These are phyloP conservation scores for Pecoramyces ruminantium DNA, from an alignment of 192 early-diverging fungal species.

Conservation along the genomic window DNA sequence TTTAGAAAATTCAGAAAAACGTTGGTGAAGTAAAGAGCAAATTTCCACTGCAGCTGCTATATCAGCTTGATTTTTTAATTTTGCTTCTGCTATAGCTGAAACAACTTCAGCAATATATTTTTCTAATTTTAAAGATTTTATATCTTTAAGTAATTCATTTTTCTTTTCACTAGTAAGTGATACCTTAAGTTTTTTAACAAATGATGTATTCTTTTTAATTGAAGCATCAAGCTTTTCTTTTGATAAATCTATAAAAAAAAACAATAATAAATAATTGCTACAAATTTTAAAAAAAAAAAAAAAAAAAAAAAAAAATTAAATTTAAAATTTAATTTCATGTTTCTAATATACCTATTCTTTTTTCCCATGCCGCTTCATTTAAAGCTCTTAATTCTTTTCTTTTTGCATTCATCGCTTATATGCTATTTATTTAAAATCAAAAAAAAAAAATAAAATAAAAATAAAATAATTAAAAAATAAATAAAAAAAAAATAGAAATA, in stretches of 20 bases:
- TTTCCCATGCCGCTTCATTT: not conserved
- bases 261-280: too few species aligned
- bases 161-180: conserved; percentile 36
- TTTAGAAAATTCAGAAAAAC: conserved; percentile 72
- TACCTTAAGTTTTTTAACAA: conserved; percentile 78
- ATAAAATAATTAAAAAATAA: too few species aligned
- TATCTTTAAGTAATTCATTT: conserved; percentile 46
- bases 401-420: not conserved
- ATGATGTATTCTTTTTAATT: conserved; percentile 93
- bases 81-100: conserved; percentile 60
- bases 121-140: conserved; percentile 74
- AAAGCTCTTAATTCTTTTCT: not conserved
- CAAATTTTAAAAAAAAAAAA: too few species aligned
- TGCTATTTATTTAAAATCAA: too few species aligned
- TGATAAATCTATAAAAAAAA: conserved; percentile 4
- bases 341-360: not conserved
- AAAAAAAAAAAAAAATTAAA: too few species aligned
- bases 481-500: too few species aligned
- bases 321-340: too few species aligned
- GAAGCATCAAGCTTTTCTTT: conserved; percentile 63
- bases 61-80: conserved; percentile 53
- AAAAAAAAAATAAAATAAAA: too few species aligned
- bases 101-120: conserved; percentile 93
- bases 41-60: conserved; percentile 68
- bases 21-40: conserved; percentile 60